Conservation (phyloP, 805 yeast genomes). For the Myxozyma sirexii region DNA sequence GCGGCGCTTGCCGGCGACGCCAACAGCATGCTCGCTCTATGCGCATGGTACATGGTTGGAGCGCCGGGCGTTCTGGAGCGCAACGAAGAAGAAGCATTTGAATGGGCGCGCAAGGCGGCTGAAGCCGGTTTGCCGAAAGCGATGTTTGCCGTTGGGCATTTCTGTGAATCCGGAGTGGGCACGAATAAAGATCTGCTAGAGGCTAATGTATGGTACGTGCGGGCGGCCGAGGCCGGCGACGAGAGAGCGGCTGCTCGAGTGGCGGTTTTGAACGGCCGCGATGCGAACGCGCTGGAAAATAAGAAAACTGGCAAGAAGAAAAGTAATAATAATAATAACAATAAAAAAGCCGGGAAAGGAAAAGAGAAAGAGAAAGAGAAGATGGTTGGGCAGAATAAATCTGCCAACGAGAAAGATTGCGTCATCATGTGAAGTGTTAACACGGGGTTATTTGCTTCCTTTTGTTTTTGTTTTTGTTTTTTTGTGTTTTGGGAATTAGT, state of each 20-base stretch:
- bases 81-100: slow-evolving; percentile 84
- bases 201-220: slow-evolving; percentile 73
- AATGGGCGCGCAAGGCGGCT: slow-evolving; percentile 93
- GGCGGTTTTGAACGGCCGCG: slow-evolving; percentile 10
- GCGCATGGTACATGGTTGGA: slow-evolving; percentile 97
- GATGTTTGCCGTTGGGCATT: slow-evolving; percentile 80
- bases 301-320: background rate
- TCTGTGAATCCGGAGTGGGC: slow-evolving; percentile 86
- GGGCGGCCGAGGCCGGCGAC: slow-evolving; percentile 68
- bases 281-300: slow-evolving; percentile 3
- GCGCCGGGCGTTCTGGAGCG: slow-evolving; percentile 77
- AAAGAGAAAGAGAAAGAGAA: background rate
- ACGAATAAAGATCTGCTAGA: slow-evolving; percentile 59
- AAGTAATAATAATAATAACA: no score
- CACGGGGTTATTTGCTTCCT: background rate
- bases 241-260: slow-evolving; percentile 50
- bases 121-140: slow-evolving; percentile 74
- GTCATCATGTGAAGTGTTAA: slow-evolving; percentile 20
- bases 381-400: background rate
- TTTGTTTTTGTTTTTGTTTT: background rate
- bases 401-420: slow-evolving; percentile 24
- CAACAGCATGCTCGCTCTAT: slow-evolving; percentile 85
- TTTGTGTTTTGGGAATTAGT: background rate
- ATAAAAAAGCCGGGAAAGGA: background rate
- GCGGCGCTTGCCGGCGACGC: slow-evolving; percentile 90